Evolutionary conservation across 2,329 filamentous ascomycete species (phyloP).

Genomic region (Aspergillus unguis): DNA sequence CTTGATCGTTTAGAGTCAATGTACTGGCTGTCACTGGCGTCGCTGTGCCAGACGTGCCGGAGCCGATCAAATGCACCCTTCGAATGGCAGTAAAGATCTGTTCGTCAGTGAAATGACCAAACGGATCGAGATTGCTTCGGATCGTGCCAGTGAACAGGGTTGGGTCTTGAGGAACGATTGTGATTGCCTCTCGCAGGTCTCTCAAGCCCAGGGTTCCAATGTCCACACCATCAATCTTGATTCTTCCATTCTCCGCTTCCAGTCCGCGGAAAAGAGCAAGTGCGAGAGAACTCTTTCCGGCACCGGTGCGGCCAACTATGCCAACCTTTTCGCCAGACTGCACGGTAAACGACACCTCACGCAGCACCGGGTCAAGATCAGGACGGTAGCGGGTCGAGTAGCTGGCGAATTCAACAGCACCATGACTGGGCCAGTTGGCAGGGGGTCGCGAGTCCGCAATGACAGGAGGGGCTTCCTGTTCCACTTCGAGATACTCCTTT

Average conservation of each 20-base stretch:
- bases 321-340: slow-evolving; percentile 86
- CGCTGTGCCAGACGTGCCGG: slow-evolving; percentile 33
- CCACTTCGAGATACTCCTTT: slow-evolving; percentile 94
- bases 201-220: slow-evolving; percentile 87
- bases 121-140: slow-evolving; percentile 88
- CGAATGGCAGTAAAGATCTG: slow-evolving; percentile 83
- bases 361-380: slow-evolving; percentile 83
- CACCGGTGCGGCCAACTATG: slow-evolving; percentile 91
- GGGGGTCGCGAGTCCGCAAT: slow-evolving; percentile 75
- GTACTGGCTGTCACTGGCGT: slow-evolving; percentile 35
- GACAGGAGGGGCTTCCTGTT: slow-evolving; percentile 80
- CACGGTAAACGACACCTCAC: slow-evolving; percentile 81
- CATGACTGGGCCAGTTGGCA: slow-evolving; percentile 77
- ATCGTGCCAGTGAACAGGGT: slow-evolving; percentile 92
- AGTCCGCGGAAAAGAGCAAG: slow-evolving; percentile 89
- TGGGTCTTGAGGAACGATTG: slow-evolving; percentile 93
- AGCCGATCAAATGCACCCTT: slow-evolving; percentile 76
- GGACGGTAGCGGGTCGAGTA: slow-evolving; percentile 87
- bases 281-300: slow-evolving; percentile 92
- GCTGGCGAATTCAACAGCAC: slow-evolving; percentile 79
- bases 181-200: slow-evolving; percentile 88
- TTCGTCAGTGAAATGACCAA: slow-evolving; percentile 81
- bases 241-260: slow-evolving; percentile 85
- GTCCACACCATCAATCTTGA: slow-evolving; percentile 87
- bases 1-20: slow-evolving; percentile 23